phyloP scores from a whole-genome alignment of 2,329 filamentous ascomycete genomes.

The Verticillium alfalfae region DNA sequence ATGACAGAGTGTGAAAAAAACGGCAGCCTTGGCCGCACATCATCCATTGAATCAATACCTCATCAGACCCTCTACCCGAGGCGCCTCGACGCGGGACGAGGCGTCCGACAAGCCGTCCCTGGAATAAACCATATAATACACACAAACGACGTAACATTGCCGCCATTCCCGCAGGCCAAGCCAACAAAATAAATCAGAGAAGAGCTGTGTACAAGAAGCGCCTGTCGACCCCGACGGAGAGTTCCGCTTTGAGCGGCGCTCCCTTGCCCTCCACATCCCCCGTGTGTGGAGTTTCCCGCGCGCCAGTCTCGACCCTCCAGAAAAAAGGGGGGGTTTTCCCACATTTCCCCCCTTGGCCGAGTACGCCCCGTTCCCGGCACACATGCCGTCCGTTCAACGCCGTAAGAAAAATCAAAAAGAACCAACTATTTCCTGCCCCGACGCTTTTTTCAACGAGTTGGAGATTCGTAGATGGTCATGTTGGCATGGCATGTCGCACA shows the following conservation, averaged over 20 bases:
- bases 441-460: neutral
- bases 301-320: neutral
- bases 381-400: neutral
- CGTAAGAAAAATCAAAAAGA: neutral
- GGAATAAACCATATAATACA: neutral
- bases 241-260: neutral
- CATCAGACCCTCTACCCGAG: neutral
- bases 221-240: neutral
- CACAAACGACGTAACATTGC: neutral
- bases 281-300: neutral
- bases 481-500: neutral
- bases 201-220: neutral
- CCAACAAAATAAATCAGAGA: neutral
- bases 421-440: neutral
- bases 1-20: neutral
- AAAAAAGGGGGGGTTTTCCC: neutral
- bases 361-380: neutral
- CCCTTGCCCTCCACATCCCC: neutral
- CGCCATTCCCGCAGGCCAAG: neutral
- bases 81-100: neutral
- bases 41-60: neutral
- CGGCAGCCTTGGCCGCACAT: neutral
- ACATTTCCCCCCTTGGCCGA: slow-evolving; percentile 1
- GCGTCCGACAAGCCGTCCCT: neutral
- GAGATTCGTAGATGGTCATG: neutral